These are phyloP conservation scores for Lagenidium giganteum DNA, from an alignment of 352 stramenopile genomes.

Conservation along the genomic window DNA sequence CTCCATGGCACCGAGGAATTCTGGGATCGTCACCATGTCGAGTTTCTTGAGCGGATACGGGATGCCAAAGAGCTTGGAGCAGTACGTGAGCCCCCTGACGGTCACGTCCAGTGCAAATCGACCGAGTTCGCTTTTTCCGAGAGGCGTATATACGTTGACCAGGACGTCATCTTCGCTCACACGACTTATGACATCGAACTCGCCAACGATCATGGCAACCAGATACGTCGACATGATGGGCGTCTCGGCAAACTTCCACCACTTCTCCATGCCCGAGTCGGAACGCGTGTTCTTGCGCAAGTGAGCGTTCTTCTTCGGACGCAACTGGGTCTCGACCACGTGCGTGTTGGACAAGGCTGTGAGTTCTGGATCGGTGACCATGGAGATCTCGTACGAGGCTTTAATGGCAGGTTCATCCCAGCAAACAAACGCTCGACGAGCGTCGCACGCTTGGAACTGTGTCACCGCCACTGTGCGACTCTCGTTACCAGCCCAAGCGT, in stretches of 20 bases:
- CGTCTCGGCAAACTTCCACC: constrained; percentile 88
- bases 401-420: constrained; percentile 98
- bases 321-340: constrained; percentile 76
- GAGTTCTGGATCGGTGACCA: constrained; percentile 88
- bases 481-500: constrained; percentile 89
- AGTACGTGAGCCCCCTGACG: constrained; percentile 62
- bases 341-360: constrained; percentile 97
- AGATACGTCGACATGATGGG: constrained; percentile 98
- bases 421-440: constrained; percentile 94
- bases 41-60: constrained; percentile 98
- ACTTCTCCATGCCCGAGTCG: constrained; percentile 43
- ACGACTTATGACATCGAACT: constrained; percentile 95
- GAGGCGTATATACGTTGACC: constrained; percentile 94
- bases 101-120: constrained; percentile 87
- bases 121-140: constrained; percentile 85
- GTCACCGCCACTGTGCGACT: constrained; percentile 91
- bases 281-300: constrained; percentile 38
- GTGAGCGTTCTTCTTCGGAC: constrained; percentile 53
- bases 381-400: constrained; percentile 91
- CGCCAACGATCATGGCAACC: constrained; percentile 92
- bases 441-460: constrained; percentile 82
- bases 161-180: constrained; percentile 87
- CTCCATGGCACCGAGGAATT: constrained; percentile 96
- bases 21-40: constrained; percentile 95
- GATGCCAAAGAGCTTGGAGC: constrained; percentile 67